Evolutionary conservation across 225 moss, liverwort and hornwort genomes (phyloP), one percentile per base, ranked within the genome.

Genomic region (Physcomitrium patens): DNA sequence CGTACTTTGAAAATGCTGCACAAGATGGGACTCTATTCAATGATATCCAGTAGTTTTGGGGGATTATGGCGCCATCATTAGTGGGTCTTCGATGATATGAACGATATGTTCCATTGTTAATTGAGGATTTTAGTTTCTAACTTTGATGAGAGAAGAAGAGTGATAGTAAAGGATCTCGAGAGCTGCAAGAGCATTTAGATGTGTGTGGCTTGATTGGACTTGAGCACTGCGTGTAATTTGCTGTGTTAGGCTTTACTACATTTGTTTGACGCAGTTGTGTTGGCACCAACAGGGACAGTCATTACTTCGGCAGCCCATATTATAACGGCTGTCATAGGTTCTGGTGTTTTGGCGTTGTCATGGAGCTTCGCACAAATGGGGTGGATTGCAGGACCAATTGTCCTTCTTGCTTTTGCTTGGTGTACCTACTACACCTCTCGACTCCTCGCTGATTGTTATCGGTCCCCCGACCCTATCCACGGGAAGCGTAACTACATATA

Each of bases 361-460:
- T 99, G 97, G 97, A 93, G 93, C 73, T 84, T 99, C 9, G 93
- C 91, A 4, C 94, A 99, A 57, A 81, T 99, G 89, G 94, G 97
- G 27, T 99, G 94, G 97, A 47, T 99, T 65, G 97, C 87, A 1
- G 94, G 97, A 16, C 93, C 94, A 0, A 0, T 88, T 5, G 37
- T 87, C 7, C 91, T 97, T 0, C 24, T 94, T 22, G 52, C 54
- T 5, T 99, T 99, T 56, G 93, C 94, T 42, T 69, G 77, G 72
- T 81, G 84, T 20, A 94, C 94, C 1, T 93, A 82, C 67, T 99
- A 63, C 82, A 91, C 94, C 20, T 95, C 97, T 18, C 80, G 76
- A 1, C 69, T 93, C 57, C 80, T 99, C 5, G 37, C 89, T 0
- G 94, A 99, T 42, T 94, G 93, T 57, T 99, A 99, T 65, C 81